These are phyloP conservation scores for Punctularia strigosozonata DNA, from an alignment of 768 basidiomycete genomes.

Conservation along the genomic window DNA sequence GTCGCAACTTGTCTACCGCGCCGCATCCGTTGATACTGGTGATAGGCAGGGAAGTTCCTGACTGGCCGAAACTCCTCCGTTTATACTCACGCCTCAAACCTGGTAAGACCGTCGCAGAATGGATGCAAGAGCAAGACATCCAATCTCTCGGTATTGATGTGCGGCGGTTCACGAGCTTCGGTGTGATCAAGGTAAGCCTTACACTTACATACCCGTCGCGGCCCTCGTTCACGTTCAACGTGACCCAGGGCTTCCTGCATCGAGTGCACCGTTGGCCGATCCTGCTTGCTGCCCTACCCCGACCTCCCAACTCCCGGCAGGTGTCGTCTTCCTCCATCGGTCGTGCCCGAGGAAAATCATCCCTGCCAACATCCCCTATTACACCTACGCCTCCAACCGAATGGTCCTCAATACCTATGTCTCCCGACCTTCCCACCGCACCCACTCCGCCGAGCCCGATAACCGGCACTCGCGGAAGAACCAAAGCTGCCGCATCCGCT, in stretches of 20 bases:
- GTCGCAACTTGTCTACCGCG: conserved; percentile 7
- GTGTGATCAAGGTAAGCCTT: conserved; percentile 81
- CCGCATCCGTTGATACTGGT: conserved; percentile 1
- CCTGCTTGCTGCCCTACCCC: conserved; percentile 32
- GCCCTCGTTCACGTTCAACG: background rate
- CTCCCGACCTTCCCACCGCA: no score
- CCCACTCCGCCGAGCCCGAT: no score
- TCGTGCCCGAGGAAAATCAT: conserved; percentile 2
- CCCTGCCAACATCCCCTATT: background rate
- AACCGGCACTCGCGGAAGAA: no score
- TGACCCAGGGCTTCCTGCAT: conserved; percentile 70
- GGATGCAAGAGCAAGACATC: conserved; percentile 74
- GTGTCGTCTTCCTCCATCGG: background rate
- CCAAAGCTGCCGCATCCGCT: no score
- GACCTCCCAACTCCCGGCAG: conserved; percentile 5
- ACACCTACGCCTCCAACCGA: background rate
- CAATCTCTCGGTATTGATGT: conserved; percentile 73
- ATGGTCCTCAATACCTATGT: no score
- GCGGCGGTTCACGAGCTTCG: conserved; percentile 92
- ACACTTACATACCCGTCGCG: background rate
- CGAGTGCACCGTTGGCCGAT: conserved; percentile 92
- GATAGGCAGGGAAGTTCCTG: conserved; percentile 48
- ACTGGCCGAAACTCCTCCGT: conserved; percentile 80
- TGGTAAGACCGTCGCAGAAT: conserved; percentile 74
- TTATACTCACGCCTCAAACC: conserved; percentile 81